phyloP scores from a whole-genome alignment of 176 grass and related monocot genomes.

The Paspalum notatum region DNA sequence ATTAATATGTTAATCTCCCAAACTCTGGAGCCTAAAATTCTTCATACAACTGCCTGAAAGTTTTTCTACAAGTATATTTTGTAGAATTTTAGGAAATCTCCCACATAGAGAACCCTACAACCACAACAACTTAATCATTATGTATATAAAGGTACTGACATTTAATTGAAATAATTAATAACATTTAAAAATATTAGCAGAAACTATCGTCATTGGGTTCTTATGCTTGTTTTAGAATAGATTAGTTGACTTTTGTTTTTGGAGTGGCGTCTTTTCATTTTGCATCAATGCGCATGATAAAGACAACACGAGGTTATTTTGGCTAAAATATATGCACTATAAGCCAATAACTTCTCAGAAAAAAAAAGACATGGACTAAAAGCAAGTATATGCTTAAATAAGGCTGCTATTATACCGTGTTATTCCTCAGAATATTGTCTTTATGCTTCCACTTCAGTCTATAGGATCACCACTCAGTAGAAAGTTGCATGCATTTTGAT shows the following conservation, averaged over 20 bases:
- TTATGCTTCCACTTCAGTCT: conserved; percentile 52
- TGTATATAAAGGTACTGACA: neutral
- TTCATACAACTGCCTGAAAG: too few species aligned
- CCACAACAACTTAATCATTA: neutral
- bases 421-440: conserved; percentile 47
- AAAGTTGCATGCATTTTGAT: conserved; percentile 45
- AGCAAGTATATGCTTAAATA: conserved; percentile 52
- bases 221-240: conserved; percentile 30
- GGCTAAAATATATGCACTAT: conserved; percentile 19
- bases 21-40: too few species aligned
- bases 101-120: too few species aligned
- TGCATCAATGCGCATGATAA: conserved; percentile 35
- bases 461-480: conserved; percentile 7
- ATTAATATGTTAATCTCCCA: too few species aligned
- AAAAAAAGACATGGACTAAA: conserved; percentile 32
- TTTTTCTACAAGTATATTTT: too few species aligned
- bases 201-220: neutral
- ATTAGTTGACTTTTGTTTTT: conserved; percentile 49
- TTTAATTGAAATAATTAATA: neutral
- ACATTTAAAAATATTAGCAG: too few species aligned
- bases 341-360: conserved; percentile 37
- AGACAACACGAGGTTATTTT: conserved; percentile 41
- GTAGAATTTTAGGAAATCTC: too few species aligned
- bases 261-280: conserved; percentile 30
- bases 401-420: conserved; percentile 31